These are phyloP conservation scores for Castanea crenata DNA, from an alignment of 306 rosid species.

Conservation along the genomic window DNA sequence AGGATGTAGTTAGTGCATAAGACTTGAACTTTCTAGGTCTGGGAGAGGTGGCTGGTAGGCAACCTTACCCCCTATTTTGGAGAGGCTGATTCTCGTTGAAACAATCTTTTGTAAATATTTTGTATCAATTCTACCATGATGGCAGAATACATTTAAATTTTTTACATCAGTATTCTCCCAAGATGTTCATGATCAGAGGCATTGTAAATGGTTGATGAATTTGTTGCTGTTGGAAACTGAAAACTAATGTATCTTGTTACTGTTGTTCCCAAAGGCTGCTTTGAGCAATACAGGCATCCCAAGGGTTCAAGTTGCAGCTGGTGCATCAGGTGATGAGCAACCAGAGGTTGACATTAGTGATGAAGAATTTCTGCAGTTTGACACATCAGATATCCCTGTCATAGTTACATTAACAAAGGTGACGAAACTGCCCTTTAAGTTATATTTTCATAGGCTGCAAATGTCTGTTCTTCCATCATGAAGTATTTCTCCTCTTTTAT, in stretches of 20 bases:
- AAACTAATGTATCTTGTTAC: constrained; percentile 3
- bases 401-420: constrained; percentile 89
- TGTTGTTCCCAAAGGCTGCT: constrained; percentile 65
- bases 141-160: neutral
- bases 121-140: neutral
- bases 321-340: constrained; percentile 53
- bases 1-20: no score
- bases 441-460: neutral
- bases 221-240: neutral
- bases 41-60: no score
- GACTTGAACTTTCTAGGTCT: no score
- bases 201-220: neutral
- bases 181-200: neutral
- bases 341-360: constrained; percentile 81
- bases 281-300: constrained; percentile 87
- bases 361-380: constrained; percentile 86
- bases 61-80: no score
- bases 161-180: neutral
- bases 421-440: neutral
- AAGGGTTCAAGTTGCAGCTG: constrained; percentile 59
- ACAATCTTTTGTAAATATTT: no score
- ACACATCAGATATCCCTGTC: constrained; percentile 79
- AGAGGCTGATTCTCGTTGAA: no score
- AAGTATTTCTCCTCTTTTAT: constrained; percentile 9
- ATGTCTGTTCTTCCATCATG: neutral